phyloP scores from a whole-genome alignment of 75 land plant species.

The Cunninghamia lanceolata region DNA sequence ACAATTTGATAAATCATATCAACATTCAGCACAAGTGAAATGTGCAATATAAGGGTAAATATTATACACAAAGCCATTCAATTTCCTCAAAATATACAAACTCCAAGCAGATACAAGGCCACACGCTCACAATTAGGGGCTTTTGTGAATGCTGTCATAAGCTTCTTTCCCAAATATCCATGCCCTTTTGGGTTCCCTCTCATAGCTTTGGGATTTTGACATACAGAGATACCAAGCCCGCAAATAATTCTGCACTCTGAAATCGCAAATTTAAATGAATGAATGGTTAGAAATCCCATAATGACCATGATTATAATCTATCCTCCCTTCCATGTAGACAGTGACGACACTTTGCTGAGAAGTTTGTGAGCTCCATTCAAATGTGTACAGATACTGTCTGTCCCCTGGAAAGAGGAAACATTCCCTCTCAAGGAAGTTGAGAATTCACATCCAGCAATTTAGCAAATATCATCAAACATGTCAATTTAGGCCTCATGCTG shows the following conservation, averaged over 20 bases:
- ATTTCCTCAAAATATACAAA: constrained; percentile 10
- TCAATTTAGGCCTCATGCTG: not conserved
- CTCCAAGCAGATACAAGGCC: constrained; percentile 2
- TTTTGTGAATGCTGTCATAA: not conserved
- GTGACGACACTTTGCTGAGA: not conserved
- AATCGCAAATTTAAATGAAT: not conserved
- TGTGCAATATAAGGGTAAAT: not conserved
- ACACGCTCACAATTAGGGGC: constrained; percentile 5
- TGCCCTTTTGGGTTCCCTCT: not conserved
- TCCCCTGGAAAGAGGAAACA: not conserved
- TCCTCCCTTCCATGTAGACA: not conserved
- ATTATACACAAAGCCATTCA: constrained; percentile 7
- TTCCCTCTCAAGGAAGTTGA: not conserved
- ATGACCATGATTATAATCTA: not conserved
- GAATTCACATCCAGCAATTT: not conserved
- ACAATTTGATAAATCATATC: not conserved
- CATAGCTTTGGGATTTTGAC: not conserved
- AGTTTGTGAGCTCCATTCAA: not conserved
- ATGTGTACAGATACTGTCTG: not conserved
- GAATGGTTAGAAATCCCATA: not conserved
- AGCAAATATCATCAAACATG: not conserved
- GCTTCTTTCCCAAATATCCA: constrained; percentile 9
- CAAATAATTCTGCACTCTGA: constrained; percentile 9
- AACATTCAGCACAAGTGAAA: not conserved
- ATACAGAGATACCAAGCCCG: not conserved